A percentile compares a stretch with the other conserved stretches of the same genome.
These are phyloP conservation scores for Xanthoceras sorbifolium DNA, from an alignment of 345 rosid genomes.

Conservation along the genomic window DNA sequence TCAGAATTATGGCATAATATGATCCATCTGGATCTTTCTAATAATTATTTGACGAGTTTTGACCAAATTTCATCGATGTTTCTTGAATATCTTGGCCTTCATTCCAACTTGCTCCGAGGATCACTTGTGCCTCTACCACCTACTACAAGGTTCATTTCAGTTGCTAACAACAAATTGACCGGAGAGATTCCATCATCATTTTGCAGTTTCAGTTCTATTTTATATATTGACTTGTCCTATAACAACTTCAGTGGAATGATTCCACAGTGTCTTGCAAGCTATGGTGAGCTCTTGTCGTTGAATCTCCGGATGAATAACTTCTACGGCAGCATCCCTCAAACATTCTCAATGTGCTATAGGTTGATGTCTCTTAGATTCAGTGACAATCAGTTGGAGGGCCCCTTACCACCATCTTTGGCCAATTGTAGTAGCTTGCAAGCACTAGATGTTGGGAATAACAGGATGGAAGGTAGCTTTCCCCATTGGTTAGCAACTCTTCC, in stretches of 20 bases:
- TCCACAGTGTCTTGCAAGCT: conserved; percentile 27
- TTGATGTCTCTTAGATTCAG: conserved; percentile 16
- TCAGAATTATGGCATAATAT: not conserved
- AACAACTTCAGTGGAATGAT: conserved; percentile 18
- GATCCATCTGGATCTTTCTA: conserved; percentile 1
- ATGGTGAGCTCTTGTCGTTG: conserved; percentile 6
- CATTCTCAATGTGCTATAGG: not conserved
- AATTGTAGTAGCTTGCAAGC: conserved; percentile 21
- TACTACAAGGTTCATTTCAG: not conserved
- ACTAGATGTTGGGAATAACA: conserved; percentile 25
- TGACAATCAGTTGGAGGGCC: conserved; percentile 30
- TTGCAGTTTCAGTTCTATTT: not conserved
- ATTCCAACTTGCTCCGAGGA: conserved; percentile 17
- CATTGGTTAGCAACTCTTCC: conserved; percentile 25
- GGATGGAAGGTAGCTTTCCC: conserved; percentile 24
- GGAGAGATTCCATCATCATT: conserved; percentile 12
- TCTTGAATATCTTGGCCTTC: not conserved
- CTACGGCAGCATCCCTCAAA: conserved; percentile 23
- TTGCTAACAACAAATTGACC: conserved; percentile 6
- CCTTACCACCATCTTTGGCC: conserved; percentile 23
- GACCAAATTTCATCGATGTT: not conserved
- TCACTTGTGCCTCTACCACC: not conserved
- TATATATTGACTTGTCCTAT: conserved; percentile 16
- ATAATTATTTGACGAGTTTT: conserved; percentile 14
- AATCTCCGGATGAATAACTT: conserved; percentile 23